These are phyloP conservation scores for Exophiala bonariae DNA, from an alignment of 2,329 filamentous ascomycete species.

Conservation along the genomic window DNA sequence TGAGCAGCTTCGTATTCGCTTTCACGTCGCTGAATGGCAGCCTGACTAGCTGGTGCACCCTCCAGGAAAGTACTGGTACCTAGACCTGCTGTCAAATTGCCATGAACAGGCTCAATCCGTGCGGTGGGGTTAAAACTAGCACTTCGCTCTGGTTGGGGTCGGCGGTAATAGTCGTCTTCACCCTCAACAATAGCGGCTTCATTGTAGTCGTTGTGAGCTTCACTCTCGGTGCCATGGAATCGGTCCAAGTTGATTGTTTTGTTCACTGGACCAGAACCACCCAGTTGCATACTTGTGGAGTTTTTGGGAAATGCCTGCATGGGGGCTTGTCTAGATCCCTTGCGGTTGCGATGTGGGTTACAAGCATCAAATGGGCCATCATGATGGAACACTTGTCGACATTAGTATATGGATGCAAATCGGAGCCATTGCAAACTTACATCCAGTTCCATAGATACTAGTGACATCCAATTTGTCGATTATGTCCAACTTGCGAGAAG, in stretches of 20 bases:
- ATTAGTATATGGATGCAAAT: conserved; percentile 10
- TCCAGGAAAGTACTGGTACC: conserved; percentile 96
- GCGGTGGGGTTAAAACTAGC: conserved; percentile 66
- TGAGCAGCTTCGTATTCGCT: conserved; percentile 62
- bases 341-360: conserved; percentile 89
- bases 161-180: conserved; percentile 36
- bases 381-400: conserved; percentile 80
- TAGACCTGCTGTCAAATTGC: conserved; percentile 77
- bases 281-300: conserved; percentile 87
- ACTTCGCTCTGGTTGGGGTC: conserved; percentile 36
- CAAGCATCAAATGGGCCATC: conserved; percentile 96
- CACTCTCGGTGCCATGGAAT: conserved; percentile 83
- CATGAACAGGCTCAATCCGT: conserved; percentile 73
- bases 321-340: conserved; percentile 77
- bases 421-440: too few relatives aligned
- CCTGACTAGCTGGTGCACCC: conserved; percentile 81
- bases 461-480: conserved; percentile 97
- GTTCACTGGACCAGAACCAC: conserved; percentile 83
- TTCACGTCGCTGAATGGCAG: conserved; percentile 74
- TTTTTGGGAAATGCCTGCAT: conserved; percentile 96
- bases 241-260: conserved; percentile 77
- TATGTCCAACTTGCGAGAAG: conserved; percentile 64
- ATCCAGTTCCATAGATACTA: not conserved
- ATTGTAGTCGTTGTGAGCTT: conserved; percentile 82
- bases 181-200: conserved; percentile 41